Conservation (phyloP, 768 basidiomycete species). For the Fistulinella prunicolor region DNA sequence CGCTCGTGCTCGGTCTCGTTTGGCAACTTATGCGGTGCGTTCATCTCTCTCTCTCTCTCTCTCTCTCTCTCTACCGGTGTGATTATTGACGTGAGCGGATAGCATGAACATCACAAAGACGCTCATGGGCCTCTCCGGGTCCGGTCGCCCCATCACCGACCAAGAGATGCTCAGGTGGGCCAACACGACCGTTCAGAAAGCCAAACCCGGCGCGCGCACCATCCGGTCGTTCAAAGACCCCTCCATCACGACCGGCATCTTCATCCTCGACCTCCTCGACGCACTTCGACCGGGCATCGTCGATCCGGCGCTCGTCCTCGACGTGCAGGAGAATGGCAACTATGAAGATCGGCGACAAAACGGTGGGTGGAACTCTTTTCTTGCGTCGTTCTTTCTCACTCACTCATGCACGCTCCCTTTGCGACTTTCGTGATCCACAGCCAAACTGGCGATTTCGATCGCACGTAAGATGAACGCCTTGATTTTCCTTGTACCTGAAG, state of each 20-base stretch:
- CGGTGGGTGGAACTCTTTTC: conserved; percentile 50
- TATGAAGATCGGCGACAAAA: conserved; percentile 93
- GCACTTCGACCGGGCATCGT: conserved; percentile 93
- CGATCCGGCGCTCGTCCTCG: conserved; percentile 76
- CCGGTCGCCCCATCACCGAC: conserved; percentile 85
- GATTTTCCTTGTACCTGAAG: conserved; percentile 96
- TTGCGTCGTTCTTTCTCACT: no score
- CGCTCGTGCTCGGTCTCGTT: conserved; percentile 90
- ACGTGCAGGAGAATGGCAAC: conserved; percentile 54
- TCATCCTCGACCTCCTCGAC: conserved; percentile 92
- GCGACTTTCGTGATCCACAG: no score
- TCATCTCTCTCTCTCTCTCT: neutral
- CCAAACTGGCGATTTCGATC: conserved; percentile 96
- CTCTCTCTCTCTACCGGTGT: neutral
- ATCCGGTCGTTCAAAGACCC: conserved; percentile 97
- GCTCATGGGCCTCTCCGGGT: conserved; percentile 63
- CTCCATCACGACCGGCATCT: conserved; percentile 79
- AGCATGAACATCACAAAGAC: conserved; percentile 92
- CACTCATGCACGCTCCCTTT: no score
- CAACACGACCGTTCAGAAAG: conserved; percentile 79
- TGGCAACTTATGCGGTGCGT: conserved; percentile 95
- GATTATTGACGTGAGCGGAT: neutral
- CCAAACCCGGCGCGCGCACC: conserved; percentile 51
- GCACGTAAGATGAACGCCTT: conserved; percentile 96
- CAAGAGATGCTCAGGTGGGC: conserved; percentile 96